These are phyloP conservation scores for Pilatotrama ljubarskyi DNA, from an alignment of 768 basidiomycete genomes.

Conservation along the genomic window DNA sequence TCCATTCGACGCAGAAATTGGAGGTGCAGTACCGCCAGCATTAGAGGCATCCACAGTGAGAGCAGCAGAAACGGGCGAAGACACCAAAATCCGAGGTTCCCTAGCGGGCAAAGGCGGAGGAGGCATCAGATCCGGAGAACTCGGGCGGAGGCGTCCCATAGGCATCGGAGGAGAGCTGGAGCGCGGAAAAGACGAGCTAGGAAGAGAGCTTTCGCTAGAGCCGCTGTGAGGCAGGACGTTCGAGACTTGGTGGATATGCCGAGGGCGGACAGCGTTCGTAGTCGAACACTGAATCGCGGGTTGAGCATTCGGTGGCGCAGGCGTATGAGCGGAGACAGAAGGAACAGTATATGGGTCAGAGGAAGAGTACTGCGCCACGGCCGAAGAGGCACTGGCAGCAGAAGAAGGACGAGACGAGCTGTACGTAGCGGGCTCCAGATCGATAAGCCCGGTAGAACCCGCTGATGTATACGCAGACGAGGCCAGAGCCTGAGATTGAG, in stretches of 20 bases:
- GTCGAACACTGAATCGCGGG: not conserved
- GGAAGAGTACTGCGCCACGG: conserved; percentile 3
- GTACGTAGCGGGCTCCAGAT: not conserved
- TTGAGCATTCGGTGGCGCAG: not conserved
- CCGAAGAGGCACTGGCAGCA: conserved; percentile 10
- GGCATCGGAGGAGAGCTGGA: conserved; percentile 5
- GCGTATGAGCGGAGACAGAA: not conserved
- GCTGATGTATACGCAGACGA: not conserved
- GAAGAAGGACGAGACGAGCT: conserved; percentile 10
- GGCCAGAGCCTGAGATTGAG: not conserved
- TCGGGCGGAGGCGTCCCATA: not conserved
- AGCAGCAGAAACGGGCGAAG: not conserved
- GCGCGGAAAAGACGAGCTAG: conserved; percentile 8
- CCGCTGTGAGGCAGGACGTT: not conserved
- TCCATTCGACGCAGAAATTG: not conserved
- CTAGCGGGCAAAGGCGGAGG: conserved; percentile 12
- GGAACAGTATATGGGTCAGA: not conserved
- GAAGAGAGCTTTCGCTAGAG: conserved; percentile 8
- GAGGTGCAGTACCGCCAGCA: not conserved
- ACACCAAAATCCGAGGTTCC: conserved; percentile 7
- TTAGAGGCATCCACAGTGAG: not conserved
- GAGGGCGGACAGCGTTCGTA: not conserved
- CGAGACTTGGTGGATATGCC: not conserved
- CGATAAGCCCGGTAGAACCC: not conserved
- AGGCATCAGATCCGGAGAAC: conserved; percentile 14